Base-by-base conservation (phyloP, 1,284 basidiomycete genomes). In the Boletus albobrunnescens region DNA sequence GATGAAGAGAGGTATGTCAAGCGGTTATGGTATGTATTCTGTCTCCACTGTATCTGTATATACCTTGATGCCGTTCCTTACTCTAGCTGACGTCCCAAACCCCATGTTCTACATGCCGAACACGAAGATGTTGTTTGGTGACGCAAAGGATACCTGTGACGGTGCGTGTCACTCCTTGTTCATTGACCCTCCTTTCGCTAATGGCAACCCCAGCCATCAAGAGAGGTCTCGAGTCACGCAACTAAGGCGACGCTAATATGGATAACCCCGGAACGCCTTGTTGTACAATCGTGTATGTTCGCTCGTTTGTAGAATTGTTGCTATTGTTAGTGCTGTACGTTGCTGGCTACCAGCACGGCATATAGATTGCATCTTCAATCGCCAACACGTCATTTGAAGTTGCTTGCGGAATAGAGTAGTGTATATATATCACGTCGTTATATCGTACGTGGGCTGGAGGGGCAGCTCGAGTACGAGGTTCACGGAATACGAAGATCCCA, bases 81-180 rank as follows among this genome's bases (percentile, higher is more conserved):
- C 13, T 37, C 30, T 62, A 88, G 88, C 89, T 49, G 88, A 91
- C 61, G 87, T 91, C 16, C 88, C 87, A 20, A 91, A 91, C 66
- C 89, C 89, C 19, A 86, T 92, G 80, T 92, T 92, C 74, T 92
- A 83, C 68, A 90, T 91, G 82, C 80, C 82, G 23, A 84, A 84
- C 47, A 87, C 89, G 36, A 87, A 85, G 71, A 92, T 92, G 90
- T 59, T 92, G 52, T 92, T 92, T 56, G 90, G 90, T 42, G 90
- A 92, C 65, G 90, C 90, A 31, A 91, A 89, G 65, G 82, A 85
- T 57, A 86, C 84, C 30, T 91, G 89, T 58, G 89, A 92, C 65
- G 87, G 86, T 85, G 51, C 54, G 76, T 56, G 20, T 50, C 30
- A 30, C n/a, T 24, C 13, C 12, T 37, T 17, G 5, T 1, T 46